Evolutionary conservation across 257 asterid genomes (phyloP), one percentile per base, ranked within the genome.

Genomic region (Solanum verrucosum): DNA sequence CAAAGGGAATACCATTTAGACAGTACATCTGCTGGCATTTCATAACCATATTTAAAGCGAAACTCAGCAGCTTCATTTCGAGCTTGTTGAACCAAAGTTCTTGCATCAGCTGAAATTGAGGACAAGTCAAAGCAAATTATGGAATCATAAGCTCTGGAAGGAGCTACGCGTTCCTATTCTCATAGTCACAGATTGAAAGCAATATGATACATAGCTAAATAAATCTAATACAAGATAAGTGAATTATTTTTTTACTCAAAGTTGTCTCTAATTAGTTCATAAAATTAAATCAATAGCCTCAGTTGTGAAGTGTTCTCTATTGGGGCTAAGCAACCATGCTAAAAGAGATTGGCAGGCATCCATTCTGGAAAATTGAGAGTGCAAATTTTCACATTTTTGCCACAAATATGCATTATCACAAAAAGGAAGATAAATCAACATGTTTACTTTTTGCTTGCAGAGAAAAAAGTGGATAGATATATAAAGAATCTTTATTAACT

Each of bases 21-120:
- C 93, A 97, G 92, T 37, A 89, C 95, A 83, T 97, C 99, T 65
- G 90, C 99, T 13, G 98, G 98, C 98, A 97, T 97, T 93, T 97
- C 99, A 35, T 97, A 96, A 78, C 99, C 99, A 92, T 93, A 96
- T 91, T 89, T 94, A 87, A 90, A 92, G 72, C 99, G 98, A 87
- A 94, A 97, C 87, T 96, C 99, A 87, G 99, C 98, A 87, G 99
- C 99, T 93, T 96, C 99, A 88, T 93, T 95, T 91, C 99, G 96
- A 14, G 98, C 99, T 94, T 97, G 99, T 90, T 94, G 95, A 89
- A 96, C 99, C 93, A 97, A 93, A 89, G 99, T 94, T 94, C 99
- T 94, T 67, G 98, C 99, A 94, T 97, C 98, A 90, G 99, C 98
- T 97, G 92, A 84, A 86, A 86, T 6, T 82, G 70, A 34, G 84